These are phyloP conservation scores for Tephrocybe sp. DNA, from an alignment of 768 basidiomycete genomes.

Conservation along the genomic window DNA sequence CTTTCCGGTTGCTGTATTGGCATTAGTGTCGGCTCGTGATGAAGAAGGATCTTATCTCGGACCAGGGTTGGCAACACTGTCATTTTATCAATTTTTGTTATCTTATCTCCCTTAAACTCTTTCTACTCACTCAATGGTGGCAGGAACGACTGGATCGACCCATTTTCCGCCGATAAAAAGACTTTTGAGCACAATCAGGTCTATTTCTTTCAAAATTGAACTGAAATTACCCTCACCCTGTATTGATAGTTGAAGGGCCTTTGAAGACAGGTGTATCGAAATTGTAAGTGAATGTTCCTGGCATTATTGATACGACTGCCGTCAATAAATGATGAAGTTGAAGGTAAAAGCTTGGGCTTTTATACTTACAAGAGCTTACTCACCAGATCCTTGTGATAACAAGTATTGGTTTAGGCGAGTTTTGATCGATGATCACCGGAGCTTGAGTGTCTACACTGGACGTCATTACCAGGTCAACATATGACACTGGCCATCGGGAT, in stretches of 20 bases:
- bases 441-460: too few relatives aligned
- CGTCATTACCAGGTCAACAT: too few relatives aligned
- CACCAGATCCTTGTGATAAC: too few relatives aligned
- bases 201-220: not conserved
- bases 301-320: conserved; percentile 30
- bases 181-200: not conserved
- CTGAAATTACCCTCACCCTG: conserved; percentile 36
- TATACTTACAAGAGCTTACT: too few relatives aligned
- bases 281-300: conserved; percentile 37
- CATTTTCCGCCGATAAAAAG: conserved; percentile 66
- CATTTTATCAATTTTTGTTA: not conserved
- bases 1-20: conserved; percentile 52
- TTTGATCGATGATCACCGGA: too few relatives aligned
- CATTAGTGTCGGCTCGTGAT: not conserved
- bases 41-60: conserved; percentile 24
- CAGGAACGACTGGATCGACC: conserved; percentile 42
- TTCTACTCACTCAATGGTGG: conserved; percentile 53
- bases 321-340: too few relatives aligned
- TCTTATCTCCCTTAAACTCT: not conserved
- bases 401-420: too few relatives aligned
- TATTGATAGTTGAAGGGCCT: conserved; percentile 52
- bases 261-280: conserved; percentile 57
- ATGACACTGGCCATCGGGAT: too few relatives aligned
- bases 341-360: too few relatives aligned
- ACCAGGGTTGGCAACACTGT: conserved; percentile 21